Base-by-base conservation (phyloP, 306 rosid species). In the Ceratonia siliqua region DNA sequence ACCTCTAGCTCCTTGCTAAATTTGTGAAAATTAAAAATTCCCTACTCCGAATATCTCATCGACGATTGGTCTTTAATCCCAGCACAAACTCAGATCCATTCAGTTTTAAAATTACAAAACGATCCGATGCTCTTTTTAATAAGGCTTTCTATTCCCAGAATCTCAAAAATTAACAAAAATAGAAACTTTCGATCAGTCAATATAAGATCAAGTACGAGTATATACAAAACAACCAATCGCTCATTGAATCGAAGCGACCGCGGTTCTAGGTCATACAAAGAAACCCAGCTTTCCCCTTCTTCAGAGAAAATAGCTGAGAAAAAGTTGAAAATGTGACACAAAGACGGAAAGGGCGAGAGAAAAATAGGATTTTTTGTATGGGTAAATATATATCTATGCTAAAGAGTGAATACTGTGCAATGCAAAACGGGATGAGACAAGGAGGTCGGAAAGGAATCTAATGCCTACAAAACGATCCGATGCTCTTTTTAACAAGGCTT, bases 71-170 rank as follows among this genome's bases (percentile, higher is more conserved):
- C 75, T 41, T 27, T 13, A 64, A 41, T 64, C 72, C 67, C 79
- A 73, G 58, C 42, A 72, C 75, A 86, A 70, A 54, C 85, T 67
- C 80, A 90, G 97, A 91, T 87, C 93, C 91, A 82, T 42, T 68
- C 22, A 76, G 72, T 66, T 72, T 63, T 58, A 59, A 20, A 73
- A 39, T 15, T 24, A 70, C 79, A 62, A 22, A 79, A 66, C 52
- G 88, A 86, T 87, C 83, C 71, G 39, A 73, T 73, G 73, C 55
- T 41, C 39, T 61, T 77, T 66, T 59, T 68, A 52, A 68, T 11
- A 69, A 82, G 61, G 59, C 78, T 66, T 20, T 20, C 45, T 62
- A 50, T 53, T 11, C 63, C 66, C 36, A 36, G 38, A 46, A 70
- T 55, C 59, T 22, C 49, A 58, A 62, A 38, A 71, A 38, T 30